Evolutionary conservation across 2,329 filamentous ascomycete genomes (phyloP).

Genomic region (Arthrocladium fulminans): DNA sequence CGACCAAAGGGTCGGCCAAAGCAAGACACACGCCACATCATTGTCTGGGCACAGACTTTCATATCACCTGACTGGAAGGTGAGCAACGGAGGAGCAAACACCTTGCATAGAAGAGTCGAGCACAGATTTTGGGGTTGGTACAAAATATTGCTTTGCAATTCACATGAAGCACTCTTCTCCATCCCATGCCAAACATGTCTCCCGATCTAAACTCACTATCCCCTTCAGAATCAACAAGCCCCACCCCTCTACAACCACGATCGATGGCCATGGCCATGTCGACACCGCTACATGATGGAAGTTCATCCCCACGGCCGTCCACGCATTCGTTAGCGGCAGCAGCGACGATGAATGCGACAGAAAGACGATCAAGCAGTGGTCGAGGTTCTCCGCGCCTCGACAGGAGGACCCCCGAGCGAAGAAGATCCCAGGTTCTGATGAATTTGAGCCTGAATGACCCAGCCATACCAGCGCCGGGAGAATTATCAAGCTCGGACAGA

Average conservation of each 20-base stretch:
- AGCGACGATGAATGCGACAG: constrained; percentile 65
- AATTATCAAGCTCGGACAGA: constrained; percentile 31
- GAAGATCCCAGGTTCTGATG: constrained; percentile 34
- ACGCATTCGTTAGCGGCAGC: constrained; percentile 66
- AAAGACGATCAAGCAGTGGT: constrained; percentile 31
- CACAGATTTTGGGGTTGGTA: background rate
- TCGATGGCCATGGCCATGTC: constrained; percentile 22
- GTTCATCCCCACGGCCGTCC: constrained; percentile 42
- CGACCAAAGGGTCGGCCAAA: background rate
- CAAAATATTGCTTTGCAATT: background rate
- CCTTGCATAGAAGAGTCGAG: background rate
- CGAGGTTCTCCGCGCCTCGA: constrained; percentile 27
- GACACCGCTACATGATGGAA: constrained; percentile 23
- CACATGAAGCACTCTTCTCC: background rate
- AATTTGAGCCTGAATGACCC: constrained; percentile 35
- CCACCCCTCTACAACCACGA: constrained; percentile 30
- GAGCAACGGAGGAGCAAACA: background rate
- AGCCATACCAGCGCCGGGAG: constrained; percentile 28
- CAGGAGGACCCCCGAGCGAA: constrained; percentile 31
- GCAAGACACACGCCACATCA: background rate
- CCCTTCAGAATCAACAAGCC: constrained; percentile 42
- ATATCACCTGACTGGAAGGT: background rate
- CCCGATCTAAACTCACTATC: constrained; percentile 62
- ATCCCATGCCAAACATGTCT: constrained; percentile 31
- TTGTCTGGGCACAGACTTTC: background rate